Conservation (phyloP, 345 rosid species). For the Euphorbia peplus region DNA sequence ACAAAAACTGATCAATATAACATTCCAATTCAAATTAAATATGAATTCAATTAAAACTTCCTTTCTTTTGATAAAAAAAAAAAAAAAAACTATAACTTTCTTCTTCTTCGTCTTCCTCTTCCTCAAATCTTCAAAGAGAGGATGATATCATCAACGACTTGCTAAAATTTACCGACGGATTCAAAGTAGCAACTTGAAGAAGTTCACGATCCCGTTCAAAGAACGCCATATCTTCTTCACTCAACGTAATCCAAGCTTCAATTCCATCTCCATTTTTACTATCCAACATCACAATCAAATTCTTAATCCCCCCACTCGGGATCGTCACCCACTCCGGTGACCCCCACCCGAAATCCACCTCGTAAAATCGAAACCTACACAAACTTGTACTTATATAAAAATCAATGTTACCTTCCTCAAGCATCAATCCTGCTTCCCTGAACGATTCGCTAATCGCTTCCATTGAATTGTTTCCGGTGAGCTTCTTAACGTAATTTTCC, state of each 20-base stretch:
- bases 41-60: too few species aligned
- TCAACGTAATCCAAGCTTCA: conserved; percentile 48
- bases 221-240: conserved; percentile 34
- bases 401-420: conserved; percentile 10
- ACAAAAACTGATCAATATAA: too few species aligned
- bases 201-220: conserved; percentile 41
- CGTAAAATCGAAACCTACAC: conserved; percentile 28
- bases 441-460: neutral
- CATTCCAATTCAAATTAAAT: too few species aligned
- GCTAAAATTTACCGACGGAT: conserved; percentile 22
- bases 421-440: conserved; percentile 4
- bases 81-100: neutral
- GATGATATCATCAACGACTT: neutral
- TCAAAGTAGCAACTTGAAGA: conserved; percentile 32
- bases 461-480: neutral
- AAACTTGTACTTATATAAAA: conserved; percentile 19
- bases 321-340: conserved; percentile 39
- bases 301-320: conserved; percentile 27
- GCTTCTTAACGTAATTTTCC: conserved; percentile 10
- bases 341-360: conserved; percentile 42
- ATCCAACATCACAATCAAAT: conserved; percentile 29
- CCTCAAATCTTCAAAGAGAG: conserved; percentile 8
- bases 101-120: too few species aligned
- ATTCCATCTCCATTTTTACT: conserved; percentile 35
- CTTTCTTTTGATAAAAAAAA: too few species aligned